Evolutionary conservation across 1,284 basidiomycete genomes (phyloP).

Genomic region (Golubevia sp.): DNA sequence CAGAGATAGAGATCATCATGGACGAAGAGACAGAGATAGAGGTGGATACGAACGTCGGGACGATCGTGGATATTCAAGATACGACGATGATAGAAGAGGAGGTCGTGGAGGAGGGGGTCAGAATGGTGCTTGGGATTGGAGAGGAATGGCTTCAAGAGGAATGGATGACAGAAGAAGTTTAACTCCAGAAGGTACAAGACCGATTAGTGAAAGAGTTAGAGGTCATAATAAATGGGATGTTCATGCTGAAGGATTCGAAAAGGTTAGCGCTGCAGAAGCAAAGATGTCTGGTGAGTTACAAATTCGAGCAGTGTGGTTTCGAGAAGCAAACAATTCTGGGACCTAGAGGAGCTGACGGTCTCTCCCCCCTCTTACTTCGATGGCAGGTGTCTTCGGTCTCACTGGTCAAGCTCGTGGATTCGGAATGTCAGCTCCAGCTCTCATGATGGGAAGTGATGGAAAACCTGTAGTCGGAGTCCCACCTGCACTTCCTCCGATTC

Average conservation of each 20-base stretch:
- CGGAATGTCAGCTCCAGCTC: constrained; percentile 16
- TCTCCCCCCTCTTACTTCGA: neutral
- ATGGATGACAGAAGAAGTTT: constrained; percentile 32
- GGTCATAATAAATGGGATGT: constrained; percentile 49
- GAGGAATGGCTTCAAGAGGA: constrained; percentile 15
- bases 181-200: constrained; percentile 51
- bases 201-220: constrained; percentile 41
- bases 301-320: too few relatives aligned
- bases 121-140: constrained; percentile 14
- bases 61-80: constrained; percentile 3
- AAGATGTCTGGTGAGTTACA: constrained; percentile 36
- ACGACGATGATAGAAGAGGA: constrained; percentile 4
- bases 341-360: neutral
- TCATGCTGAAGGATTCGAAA: constrained; percentile 48
- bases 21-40: neutral
- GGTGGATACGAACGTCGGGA: constrained; percentile 6
- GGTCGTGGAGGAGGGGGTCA: constrained; percentile 12
- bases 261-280: constrained; percentile 44
- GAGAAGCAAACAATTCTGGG: too few relatives aligned
- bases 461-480: neutral
- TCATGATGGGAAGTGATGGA: neutral
- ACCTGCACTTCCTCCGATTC: neutral
- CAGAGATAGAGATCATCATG: neutral
- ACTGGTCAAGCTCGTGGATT: constrained; percentile 42
- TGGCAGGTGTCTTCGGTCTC: constrained; percentile 44